Evolutionary conservation across 805 yeast genomes (phyloP), one percentile per base, ranked within the genome.

Genomic region (Wickerhamia fluorescens): DNA sequence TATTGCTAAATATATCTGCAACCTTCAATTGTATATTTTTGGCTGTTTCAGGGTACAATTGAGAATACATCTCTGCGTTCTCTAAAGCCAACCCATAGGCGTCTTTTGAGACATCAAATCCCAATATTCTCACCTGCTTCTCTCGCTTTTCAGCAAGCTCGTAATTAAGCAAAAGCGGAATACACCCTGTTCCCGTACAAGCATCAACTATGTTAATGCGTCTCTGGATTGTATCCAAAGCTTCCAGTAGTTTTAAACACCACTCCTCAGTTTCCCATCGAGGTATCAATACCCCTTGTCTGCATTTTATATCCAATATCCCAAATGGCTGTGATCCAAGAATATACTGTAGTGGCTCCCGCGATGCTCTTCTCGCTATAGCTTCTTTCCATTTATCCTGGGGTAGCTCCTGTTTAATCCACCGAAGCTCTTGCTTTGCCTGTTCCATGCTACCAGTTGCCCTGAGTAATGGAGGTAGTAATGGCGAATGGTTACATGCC

Each of bases 181-280:
- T 72, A 48, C 97, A 89, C 1, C 97, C 98, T 0, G 89, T 63
- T 0, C 96, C 96, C 0, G 95, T 73, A 40, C 96, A 87, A 16
- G 84, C 61, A 55, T 88, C 96, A 6, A 81, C 37, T 2, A 77
- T 52, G 2, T 33, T 42, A 14, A 65, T 28, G 32, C 14, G 11
- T 25, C 25, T 23, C 27, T 1, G 45, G 28, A 4, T 4, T 19
- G n/a, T 18, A 7, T 12, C 13, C 4, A 21, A 11, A 16, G 27
- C 10, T n/a, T 17, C 13, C 4, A 59, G 52, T 13, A 81, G 47
- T 31, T 64, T 65, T 16, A 58, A 20, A 7, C 71, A 61, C 96
- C 96, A 89, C 45, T 86, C 95, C 50, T 89, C 97, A 0, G 98
- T 89, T 49, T 89, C 98, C 81, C 89, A 78, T 28, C 98, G 57